Evolutionary conservation across 352 stramenopile species (phyloP).

Genomic region (Globisporangium paroecandrum): DNA sequence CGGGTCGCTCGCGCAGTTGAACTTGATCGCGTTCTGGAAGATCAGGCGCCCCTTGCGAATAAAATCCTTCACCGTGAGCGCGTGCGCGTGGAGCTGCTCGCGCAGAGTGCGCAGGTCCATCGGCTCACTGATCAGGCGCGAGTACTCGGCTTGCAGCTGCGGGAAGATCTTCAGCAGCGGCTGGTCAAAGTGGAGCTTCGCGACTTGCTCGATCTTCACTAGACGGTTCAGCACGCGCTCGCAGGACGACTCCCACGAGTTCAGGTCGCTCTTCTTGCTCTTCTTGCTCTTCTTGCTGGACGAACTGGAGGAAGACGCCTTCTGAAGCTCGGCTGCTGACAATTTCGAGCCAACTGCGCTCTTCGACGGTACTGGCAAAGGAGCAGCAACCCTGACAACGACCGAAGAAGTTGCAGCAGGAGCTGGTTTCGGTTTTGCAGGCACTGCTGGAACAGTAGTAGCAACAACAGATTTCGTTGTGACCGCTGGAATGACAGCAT

Average conservation of each 20-base stretch:
- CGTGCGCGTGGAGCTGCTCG: constrained; percentile 56
- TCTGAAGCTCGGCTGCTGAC: constrained; percentile 24
- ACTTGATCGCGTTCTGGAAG: constrained; percentile 81
- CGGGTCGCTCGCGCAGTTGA: constrained; percentile 72
- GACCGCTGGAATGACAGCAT: background rate
- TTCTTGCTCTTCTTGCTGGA: constrained; percentile 60
- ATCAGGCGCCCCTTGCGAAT: constrained; percentile 68
- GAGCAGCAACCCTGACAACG: background rate
- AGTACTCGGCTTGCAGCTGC: constrained; percentile 64
- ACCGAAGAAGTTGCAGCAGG: background rate
- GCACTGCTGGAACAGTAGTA: background rate
- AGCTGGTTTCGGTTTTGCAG: background rate
- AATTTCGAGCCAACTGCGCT: constrained; percentile 31
- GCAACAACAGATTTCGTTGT: background rate
- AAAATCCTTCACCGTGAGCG: constrained; percentile 51
- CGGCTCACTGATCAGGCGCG: constrained; percentile 58
- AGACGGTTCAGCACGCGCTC: constrained; percentile 72
- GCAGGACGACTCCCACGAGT: constrained; percentile 58
- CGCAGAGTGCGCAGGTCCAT: constrained; percentile 81
- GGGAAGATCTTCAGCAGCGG: constrained; percentile 75
- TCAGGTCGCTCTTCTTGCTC: constrained; percentile 77
- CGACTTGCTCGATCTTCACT: constrained; percentile 74
- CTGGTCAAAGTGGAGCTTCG: constrained; percentile 78
- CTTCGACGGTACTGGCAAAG: background rate
- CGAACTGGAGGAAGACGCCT: constrained; percentile 19